Conservation (phyloP, 441 rosid species). For the Eruca vesicaria region DNA sequence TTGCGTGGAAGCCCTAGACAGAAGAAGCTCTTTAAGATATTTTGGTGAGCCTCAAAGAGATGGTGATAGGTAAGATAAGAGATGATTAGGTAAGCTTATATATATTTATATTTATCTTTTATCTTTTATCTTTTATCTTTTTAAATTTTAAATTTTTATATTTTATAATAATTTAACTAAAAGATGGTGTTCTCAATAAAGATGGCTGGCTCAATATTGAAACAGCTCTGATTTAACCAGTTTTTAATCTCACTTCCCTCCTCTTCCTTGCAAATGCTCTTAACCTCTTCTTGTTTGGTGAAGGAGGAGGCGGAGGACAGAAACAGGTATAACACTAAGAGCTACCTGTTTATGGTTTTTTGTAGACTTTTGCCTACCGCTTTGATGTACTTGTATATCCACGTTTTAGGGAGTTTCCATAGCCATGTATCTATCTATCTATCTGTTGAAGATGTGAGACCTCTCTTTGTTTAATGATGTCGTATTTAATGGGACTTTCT, state of each 20-base stretch:
- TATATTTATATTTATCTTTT: no score
- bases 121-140: no score
- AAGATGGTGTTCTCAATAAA: no score
- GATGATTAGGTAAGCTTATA: background rate
- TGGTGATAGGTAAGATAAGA: conserved; percentile 15
- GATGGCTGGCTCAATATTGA: no score
- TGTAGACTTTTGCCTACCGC: background rate
- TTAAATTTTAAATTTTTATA: no score
- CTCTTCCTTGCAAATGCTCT: no score
- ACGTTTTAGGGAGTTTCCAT: conserved; percentile 71
- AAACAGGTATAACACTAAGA: conserved; percentile 61
- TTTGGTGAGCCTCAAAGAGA: background rate
- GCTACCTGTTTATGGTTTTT: background rate
- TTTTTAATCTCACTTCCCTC: no score
- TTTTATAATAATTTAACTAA: no score
- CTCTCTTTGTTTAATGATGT: conserved; percentile 3
- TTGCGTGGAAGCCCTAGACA: background rate
- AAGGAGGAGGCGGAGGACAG: conserved; percentile 80
- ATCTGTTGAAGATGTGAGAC: conserved; percentile 68
- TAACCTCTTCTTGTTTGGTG: no score
- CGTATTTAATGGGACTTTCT: background rate
- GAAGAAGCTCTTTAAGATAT: conserved; percentile 15
- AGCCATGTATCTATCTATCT: no score
- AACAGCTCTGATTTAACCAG: no score
- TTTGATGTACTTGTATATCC: conserved; percentile 17